phyloP scores from a whole-genome alignment of 176 grass and related monocot genomes.

The Pontederia crassipes region DNA sequence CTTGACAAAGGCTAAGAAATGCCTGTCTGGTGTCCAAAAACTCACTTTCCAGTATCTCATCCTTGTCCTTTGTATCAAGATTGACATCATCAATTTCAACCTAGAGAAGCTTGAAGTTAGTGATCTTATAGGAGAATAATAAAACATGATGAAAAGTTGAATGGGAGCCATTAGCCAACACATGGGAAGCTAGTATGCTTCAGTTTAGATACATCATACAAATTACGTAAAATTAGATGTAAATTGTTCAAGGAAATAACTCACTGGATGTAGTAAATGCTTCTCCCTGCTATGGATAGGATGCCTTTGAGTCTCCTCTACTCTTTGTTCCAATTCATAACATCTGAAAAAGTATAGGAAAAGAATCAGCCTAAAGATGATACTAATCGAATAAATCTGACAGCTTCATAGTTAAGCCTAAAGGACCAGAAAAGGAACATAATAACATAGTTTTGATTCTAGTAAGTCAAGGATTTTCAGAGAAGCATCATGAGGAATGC shows the following conservation, averaged over 20 bases:
- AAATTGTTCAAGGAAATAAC: slow-evolving; percentile 3
- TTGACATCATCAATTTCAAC: slow-evolving; percentile 12
- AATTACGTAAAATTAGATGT: neutral
- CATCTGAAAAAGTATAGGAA: slow-evolving; percentile 39
- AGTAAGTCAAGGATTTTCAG: too few species aligned
- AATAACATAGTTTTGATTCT: too few species aligned
- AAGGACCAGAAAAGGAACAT: too few species aligned
- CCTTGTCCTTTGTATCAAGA: slow-evolving; percentile 9
- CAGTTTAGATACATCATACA: neutral
- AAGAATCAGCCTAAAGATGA: neutral
- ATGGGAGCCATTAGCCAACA: too few species aligned
- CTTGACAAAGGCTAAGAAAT: slow-evolving; percentile 18
- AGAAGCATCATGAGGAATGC: too few species aligned
- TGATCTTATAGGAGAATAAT: slow-evolving; percentile 1
- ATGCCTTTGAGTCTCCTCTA: slow-evolving; percentile 9
- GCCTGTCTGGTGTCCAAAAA: slow-evolving; percentile 21
- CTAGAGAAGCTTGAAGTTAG: neutral
- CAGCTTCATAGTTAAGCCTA: too few species aligned
- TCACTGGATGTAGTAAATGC: slow-evolving; percentile 77
- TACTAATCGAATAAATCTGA: too few species aligned
- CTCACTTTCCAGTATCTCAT: slow-evolving; percentile 18
- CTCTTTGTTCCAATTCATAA: slow-evolving; percentile 47
- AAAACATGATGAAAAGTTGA: too few species aligned
- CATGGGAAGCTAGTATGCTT: too few species aligned
- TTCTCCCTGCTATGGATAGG: slow-evolving; percentile 12